Evolutionary conservation across 371 early-diverging fungal species (phyloP).

Genomic region (Mortierella sp.): DNA sequence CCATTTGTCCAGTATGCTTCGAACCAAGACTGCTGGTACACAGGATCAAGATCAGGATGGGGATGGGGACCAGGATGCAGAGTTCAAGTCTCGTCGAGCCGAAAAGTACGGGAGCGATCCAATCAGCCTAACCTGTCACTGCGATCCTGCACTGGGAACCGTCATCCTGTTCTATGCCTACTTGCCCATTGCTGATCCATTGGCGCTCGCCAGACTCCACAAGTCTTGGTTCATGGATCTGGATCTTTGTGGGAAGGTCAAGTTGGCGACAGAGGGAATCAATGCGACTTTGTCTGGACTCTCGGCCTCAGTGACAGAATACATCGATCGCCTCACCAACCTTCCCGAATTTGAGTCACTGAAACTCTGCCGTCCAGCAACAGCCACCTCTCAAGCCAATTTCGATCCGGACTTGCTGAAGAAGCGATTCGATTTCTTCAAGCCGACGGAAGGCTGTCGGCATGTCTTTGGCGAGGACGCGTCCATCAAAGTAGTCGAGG

Average conservation of each 20-base stretch:
- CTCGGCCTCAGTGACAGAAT: constrained; percentile 58
- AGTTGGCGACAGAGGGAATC: constrained; percentile 73
- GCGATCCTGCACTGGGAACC: constrained; percentile 43
- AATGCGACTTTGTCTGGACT: constrained; percentile 77
- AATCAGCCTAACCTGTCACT: constrained; percentile 35
- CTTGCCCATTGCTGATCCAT: constrained; percentile 57
- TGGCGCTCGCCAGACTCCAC: constrained; percentile 61
- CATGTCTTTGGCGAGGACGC: constrained; percentile 73
- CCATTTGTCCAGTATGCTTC: background rate
- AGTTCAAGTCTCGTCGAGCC: constrained; percentile 41
- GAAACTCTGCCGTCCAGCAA: constrained; percentile 19
- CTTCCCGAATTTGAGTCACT: constrained; percentile 50
- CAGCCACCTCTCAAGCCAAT: constrained; percentile 10
- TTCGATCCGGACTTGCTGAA: background rate
- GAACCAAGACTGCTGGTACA: background rate
- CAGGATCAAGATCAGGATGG: background rate
- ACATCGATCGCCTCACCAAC: constrained; percentile 61
- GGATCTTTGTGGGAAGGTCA: constrained; percentile 73
- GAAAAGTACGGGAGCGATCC: constrained; percentile 53
- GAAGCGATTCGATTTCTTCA: constrained; percentile 67
- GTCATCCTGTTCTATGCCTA: constrained; percentile 79
- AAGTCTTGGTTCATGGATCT: constrained; percentile 52
- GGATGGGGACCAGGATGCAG: constrained; percentile 3
- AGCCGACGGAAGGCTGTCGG: constrained; percentile 75
- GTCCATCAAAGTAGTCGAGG: constrained; percentile 75